Base-by-base conservation (phyloP, 1,139 yeast genomes). In the Tardiomyces blankii region DNA sequence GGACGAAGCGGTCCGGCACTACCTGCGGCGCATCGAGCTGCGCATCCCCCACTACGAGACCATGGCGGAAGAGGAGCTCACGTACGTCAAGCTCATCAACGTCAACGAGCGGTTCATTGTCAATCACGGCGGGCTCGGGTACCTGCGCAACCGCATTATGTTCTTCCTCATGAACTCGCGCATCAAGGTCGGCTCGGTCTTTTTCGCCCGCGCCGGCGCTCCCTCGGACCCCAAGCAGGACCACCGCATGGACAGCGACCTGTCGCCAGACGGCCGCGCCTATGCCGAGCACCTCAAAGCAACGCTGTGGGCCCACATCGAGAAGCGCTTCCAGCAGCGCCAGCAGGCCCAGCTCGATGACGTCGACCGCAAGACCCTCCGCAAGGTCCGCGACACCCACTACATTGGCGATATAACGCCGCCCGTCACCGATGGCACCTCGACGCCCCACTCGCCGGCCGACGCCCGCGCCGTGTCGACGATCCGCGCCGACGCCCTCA, bases 111-210 rank as follows among this genome's bases (percentile, higher is more conserved):
- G 84, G 50, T 74, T 93, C 49, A 80, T 84, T 46, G 75, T 91
- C 50, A 83, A 85, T 66, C 79, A 85, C 58, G 80, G 91, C 38
- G 82, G 82, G 55, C 77, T 85, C 55, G 96, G 96, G 14, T 91
- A 89, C 63, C 72, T 91, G 61, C 81, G 87, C 51, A 86, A 89
- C 61, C 82, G 91, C 58, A 91, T 89, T 41, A 87, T 89, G 19
- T 87, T 86, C 63, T 89, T 85, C 65, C 69, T 89, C 59, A 84
- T 89, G 87, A 89, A 89, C 65, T 75, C 91, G 13, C 75, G 87
- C 54, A 81, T 86, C 57, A 85, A 87, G 61, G 74, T 78, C 48
- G 95, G 97, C 1, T 82, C 88, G 38, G 88, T 87, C 30, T 91
- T 77, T 65, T 87, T 87, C 67, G 95, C 95, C 1, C 72, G 96